A percentile compares a stretch with the other conserved stretches of the same genome.
These are phyloP conservation scores for Lasiodiplodia hormozganensis DNA, from an alignment of 2,329 filamentous ascomycete species.

Conservation along the genomic window DNA sequence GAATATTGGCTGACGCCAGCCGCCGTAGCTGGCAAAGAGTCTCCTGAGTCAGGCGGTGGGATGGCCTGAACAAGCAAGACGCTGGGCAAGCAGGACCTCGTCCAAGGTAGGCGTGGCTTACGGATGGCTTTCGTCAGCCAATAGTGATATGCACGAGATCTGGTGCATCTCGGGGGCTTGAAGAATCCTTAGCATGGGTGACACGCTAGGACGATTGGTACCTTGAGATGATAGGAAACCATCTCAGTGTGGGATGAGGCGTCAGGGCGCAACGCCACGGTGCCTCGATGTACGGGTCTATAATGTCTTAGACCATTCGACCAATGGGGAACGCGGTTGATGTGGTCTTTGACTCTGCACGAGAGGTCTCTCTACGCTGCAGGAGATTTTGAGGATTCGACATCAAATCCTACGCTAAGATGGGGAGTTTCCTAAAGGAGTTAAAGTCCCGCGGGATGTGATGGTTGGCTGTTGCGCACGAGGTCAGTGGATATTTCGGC, in stretches of 20 bases:
- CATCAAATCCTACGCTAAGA: neutral
- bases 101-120: neutral
- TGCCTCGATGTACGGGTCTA: neutral
- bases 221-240: neutral
- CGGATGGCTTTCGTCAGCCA: neutral
- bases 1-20: slow-evolving; percentile 5
- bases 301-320: neutral
- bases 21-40: neutral
- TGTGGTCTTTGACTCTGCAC: neutral
- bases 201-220: neutral
- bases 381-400: neutral
- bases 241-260: slow-evolving; percentile 10
- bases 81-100: neutral
- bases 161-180: neutral
- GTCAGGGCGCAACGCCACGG: slow-evolving; percentile 2
- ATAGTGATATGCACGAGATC: neutral
- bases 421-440: neutral
- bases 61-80: neutral
- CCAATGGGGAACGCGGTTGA: neutral
- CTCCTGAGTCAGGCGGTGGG: neutral
- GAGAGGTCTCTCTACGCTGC: neutral
- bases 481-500: neutral
- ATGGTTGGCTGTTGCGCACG: neutral
- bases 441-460: neutral
- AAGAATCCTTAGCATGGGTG: neutral